Base-by-base conservation (phyloP, 495 filamentous ascomycete species). In the Tuber umbilicatum region DNA sequence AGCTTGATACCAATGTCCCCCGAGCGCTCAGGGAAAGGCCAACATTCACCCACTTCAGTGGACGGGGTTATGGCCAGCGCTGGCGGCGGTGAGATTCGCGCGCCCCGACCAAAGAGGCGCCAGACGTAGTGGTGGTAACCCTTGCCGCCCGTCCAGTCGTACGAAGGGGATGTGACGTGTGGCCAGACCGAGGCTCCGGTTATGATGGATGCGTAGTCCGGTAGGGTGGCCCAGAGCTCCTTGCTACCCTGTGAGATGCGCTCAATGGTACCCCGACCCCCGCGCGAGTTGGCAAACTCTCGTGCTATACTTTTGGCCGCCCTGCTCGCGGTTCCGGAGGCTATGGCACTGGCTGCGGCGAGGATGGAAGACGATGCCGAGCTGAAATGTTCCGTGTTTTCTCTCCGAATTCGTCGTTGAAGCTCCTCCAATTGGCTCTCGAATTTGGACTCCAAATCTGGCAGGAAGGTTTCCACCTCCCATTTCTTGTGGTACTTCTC, bases 21-120 rank as follows among this genome's bases (percentile, higher is more conserved):
- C 19, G 64, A 60, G 73, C 69, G 68, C 68, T 77, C 55, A 81
- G 83, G 35, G 84, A 87, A 50, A 86, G 91, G 91, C 88, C 89
- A 93, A 82, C 90, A 92, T 64, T 92, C 87, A 42, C 88, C 89
- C 31, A 88, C 85, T 42, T 92, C 88, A 4, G 85, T 82, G 88
- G 90, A 91, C 41, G 80, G 81, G 4, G 82, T 78, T 21, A 92
- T 83, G 0, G 89, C 91, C 14, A 81, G 80, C n/a, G 74, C 70
- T 5, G 81, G 83, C 2, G 77, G 80, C 37, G 84, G 82, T 4
- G 75, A 76, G 73, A 85, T 55, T 12, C 83, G 84, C 71, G 73
- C 70, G 41, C 73, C 74, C 41, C 76, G 75, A 72, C 79, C 45
- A 45, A 79, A 80, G 23, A 80, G 21, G 27, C 35, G 73, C 55